A percentile compares a stretch with the other conserved stretches of the same genome.
Conservation (phyloP, 2,329 filamentous ascomycete species). For the Pestalotiopsis sp. region DNA sequence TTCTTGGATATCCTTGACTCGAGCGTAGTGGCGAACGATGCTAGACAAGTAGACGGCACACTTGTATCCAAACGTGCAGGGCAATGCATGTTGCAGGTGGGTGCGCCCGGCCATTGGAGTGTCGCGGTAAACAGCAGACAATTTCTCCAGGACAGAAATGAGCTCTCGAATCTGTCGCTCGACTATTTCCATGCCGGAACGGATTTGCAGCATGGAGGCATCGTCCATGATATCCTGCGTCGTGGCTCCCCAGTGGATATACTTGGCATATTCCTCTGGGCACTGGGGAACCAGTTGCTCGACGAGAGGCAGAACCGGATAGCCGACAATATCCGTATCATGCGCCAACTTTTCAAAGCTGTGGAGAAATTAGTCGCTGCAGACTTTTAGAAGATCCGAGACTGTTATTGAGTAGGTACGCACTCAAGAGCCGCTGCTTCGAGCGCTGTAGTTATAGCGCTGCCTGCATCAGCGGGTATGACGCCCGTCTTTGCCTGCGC, state of each 20-base stretch:
- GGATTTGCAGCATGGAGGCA: conserved; percentile 55
- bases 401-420: not conserved
- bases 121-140: conserved; percentile 50
- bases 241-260: conserved; percentile 61
- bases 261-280: conserved; percentile 37
- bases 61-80: conserved; percentile 61
- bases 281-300: conserved; percentile 43
- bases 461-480: conserved; percentile 42
- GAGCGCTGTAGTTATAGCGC: conserved; percentile 34
- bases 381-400: not conserved
- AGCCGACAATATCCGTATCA: conserved; percentile 55
- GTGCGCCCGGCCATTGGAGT: conserved; percentile 60
- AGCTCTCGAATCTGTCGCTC: conserved; percentile 45
- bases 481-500: conserved; percentile 50
- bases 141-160: conserved; percentile 40
- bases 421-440: conserved; percentile 8
- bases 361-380: conserved; percentile 19
- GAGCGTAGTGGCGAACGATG: conserved; percentile 48
- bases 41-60: conserved; percentile 56
- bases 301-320: conserved; percentile 54
- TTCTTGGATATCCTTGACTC: conserved; percentile 47
- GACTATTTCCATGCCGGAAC: conserved; percentile 49
- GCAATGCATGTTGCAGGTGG: conserved; percentile 59
- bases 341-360: conserved; percentile 1
- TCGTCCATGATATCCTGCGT: conserved; percentile 64